These are phyloP conservation scores for Hamigera avellanea DNA, from an alignment of 495 filamentous ascomycete species.

Conservation along the genomic window DNA sequence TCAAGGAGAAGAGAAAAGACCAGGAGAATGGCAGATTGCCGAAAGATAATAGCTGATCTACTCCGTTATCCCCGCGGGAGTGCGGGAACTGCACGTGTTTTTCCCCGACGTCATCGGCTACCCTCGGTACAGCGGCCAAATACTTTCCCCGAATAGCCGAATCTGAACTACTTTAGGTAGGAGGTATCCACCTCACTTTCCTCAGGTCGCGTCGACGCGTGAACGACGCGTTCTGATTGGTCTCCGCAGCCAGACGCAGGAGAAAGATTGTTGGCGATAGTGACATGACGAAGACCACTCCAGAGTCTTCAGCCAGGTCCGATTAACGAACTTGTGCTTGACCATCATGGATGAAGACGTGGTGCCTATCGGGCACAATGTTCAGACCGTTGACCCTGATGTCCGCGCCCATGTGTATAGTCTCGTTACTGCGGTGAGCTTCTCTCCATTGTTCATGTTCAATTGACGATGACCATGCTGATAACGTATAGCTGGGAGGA, in stretches of 20 bases:
- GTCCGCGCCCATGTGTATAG: slow-evolving; percentile 85
- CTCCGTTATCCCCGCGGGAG: no score
- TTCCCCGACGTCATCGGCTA: slow-evolving; percentile 32
- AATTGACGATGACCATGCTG: slow-evolving; percentile 6
- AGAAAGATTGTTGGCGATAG: no score
- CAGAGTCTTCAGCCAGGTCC: not conserved
- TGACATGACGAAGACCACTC: no score
- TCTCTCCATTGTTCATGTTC: not conserved
- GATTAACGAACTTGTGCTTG: not conserved
- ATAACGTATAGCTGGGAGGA: slow-evolving; percentile 63
- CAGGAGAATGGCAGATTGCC: slow-evolving; percentile 2
- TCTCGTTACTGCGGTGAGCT: slow-evolving; percentile 78
- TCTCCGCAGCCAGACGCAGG: not conserved
- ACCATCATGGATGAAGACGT: slow-evolving; percentile 31
- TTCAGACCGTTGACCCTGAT: slow-evolving; percentile 64
- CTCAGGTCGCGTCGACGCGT: slow-evolving; percentile 21
- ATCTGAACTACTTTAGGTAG: no score
- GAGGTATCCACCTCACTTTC: no score
- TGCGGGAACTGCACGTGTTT: slow-evolving; percentile 5
- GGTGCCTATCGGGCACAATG: slow-evolving; percentile 23
- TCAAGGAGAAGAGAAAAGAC: slow-evolving; percentile 2
- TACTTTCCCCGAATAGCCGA: slow-evolving; percentile 14
- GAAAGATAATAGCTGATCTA: no score
- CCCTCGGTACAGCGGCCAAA: slow-evolving; percentile 23
- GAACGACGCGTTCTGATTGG: slow-evolving; percentile 18